Evolutionary conservation across 2,329 filamentous ascomycete species (phyloP), one percentile per base, ranked within the genome.

Genomic region (Elsinoe batatas): DNA sequence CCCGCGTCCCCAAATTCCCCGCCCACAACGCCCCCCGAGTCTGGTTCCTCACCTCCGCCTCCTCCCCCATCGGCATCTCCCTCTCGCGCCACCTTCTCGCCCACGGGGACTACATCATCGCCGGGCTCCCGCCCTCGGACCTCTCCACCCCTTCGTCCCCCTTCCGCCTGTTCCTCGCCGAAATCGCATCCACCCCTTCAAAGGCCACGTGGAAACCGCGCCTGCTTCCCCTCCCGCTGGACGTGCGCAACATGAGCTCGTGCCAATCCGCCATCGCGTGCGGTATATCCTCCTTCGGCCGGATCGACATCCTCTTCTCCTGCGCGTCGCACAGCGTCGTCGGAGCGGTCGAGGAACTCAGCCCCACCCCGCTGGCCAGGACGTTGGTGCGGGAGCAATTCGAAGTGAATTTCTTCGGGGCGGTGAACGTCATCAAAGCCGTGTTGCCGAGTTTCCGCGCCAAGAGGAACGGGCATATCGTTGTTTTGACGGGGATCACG

Each of bases 381-480:
- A 89, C 85, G 57, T 79, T 96, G 15, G 85, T 94, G 35, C 82
- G 87, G 59, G 88, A 95, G 65, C 91, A 96, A 68, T 96, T 97
- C 68, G 91, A 97, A 69, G 84, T 83, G 60, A 89, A 95, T 64
- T 97, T 94, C 76, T 97, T 97, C 70, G 89, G 88, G 0, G 90
- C 94, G 57, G 85, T 97, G 69, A 97, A 97, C 71, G 88, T 95
- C 67, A 94, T 97, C 74, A 94, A 93, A 69, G 87, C 91, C 12
- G 79, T 84, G 1, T 76, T 98, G 18, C 90, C 91, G 0, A 79
- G 84, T 55, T 84, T 97, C 69, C 80, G 93, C 42, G 77, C 79
- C 58, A 86, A 91, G 65, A 84, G 85, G 63, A 90, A 85, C 7
- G 93, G 93, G 0, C 93, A 98, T 69, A 85, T 97, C 60, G 85